Evolutionary conservation across 1,139 yeast species (phyloP), one percentile per base, ranked within the genome.

Genomic region (Saccharomyces uvarum): DNA sequence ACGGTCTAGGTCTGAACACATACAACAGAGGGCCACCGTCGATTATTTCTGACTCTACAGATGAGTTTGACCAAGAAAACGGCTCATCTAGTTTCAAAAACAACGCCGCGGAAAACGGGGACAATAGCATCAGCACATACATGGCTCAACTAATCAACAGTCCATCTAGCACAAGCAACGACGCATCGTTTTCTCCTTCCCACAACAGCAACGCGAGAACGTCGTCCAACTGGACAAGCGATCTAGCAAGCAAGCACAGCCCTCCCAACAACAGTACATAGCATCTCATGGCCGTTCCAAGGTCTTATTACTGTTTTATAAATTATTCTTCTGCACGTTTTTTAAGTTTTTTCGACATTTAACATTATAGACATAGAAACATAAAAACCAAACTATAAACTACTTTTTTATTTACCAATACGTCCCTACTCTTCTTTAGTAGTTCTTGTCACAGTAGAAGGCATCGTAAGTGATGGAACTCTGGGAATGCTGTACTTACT

Each of bases 1-100:
- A 63, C 48, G 68, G 68, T 2, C 56, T 64, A 41, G 66, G 61
- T 11, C 48, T 64, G 7, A 61, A 59, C 24, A 59, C 65, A 2
- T 61, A 62, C 49, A 58, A 59, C 28, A 56, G 65, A 42, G 65
- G 66, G 6, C 64, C 67, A 3, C 68, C 67, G 2, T 62, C 66
- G 16, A 52, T 61, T 21, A 55, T 60, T 8, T 55, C 60, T 44
- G 61, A 59, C 47, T 57, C 62, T 21, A 57, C 59, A 27, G 63
- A 57, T 41, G 64, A 57, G 5, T 24, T 33, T 16, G 19, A 27
- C 46, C 14, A 21, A n/a, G 54, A 47, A 24, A 24, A 48, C 5
- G 38, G n/a, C n/a, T 29, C 51, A 11, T 24, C 52, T 6, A 21
- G 47, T n/a, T 13, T 21, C 24, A n/a, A n/a, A n/a, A 46, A 13